Base-by-base conservation (phyloP, 2,329 filamentous ascomycete species). In the Kalmusia sp. region DNA sequence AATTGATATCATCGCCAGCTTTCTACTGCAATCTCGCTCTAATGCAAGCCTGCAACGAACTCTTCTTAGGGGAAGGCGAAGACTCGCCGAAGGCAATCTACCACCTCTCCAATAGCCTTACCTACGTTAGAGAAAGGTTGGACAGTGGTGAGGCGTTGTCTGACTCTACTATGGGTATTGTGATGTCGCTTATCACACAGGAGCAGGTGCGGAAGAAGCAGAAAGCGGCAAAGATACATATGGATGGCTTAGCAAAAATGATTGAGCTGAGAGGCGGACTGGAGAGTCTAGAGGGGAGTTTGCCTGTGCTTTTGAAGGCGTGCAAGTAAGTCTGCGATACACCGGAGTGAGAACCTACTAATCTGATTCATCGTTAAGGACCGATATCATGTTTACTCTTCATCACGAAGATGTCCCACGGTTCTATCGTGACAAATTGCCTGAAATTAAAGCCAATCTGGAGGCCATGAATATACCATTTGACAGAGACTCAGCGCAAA, bases 31-130 rank as follows among this genome's bases (percentile, higher is more conserved):
- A 28, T 22, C 1, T 51, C 24, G 49, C 49, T 8, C 21, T 45
- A 24, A 51, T 51, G 49, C 30, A 51, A 30, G 49, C 49, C 6
- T 37, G 49, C 39, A 51, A 51, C 22, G 49, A 31, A n/a, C 22
- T 44, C 7, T 51, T 51, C 12, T 12, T 40, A 6, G 25, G 40
- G 9, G 25, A 9, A 3, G 39, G 33, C 15, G 31, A 22, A 3
- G 22, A 31, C 22, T 44, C 49, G 21, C 30, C 33, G 6, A 17
- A 4, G 15, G 39, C 49, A 28, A 37, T 44, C 17, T 35, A 34
- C 8, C 40, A 44, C 28, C 49, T 51, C 3, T 37, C 49, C 6
- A 37, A 34, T 12, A 45, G 25, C 31, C 28, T 44, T 14, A 22
- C 15, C 15, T 24, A 37, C 9, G 49, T 45, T n/a, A 25, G 40